Conservation (phyloP, 345 rosid species). For the Melaleuca alternifolia region DNA sequence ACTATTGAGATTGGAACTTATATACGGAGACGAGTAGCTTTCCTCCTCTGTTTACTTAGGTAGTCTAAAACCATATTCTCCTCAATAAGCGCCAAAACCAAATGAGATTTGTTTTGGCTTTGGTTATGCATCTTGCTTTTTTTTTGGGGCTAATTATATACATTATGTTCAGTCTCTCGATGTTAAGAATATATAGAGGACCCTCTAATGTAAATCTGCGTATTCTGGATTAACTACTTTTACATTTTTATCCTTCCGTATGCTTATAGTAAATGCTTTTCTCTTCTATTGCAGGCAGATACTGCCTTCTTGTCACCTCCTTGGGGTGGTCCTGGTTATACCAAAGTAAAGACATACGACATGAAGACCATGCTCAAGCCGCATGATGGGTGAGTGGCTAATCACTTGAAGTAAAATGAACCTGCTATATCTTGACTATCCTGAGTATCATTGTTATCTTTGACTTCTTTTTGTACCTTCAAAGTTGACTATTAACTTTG, state of each 20-base stretch:
- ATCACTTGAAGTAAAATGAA: not conserved
- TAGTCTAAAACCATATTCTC: not conserved
- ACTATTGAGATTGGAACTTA: not conserved
- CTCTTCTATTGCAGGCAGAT: conserved; percentile 46
- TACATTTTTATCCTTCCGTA: not conserved
- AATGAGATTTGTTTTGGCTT: not conserved
- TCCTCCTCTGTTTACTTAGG: not conserved
- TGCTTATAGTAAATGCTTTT: not conserved
- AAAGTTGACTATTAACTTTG: not conserved
- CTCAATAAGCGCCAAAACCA: not conserved
- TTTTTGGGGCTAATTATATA: not conserved
- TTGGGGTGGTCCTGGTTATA: conserved; percentile 94
- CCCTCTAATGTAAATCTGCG: not conserved
- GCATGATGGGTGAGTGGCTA: conserved; percentile 52
- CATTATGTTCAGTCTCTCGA: not conserved
- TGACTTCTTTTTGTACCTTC: not conserved
- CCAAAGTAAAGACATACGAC: conserved; percentile 50
- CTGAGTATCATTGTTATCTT: not conserved
- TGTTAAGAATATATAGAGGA: not conserved
- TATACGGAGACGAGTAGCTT: not conserved
- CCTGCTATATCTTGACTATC: not conserved
- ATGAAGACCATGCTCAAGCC: conserved; percentile 83
- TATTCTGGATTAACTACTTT: not conserved
- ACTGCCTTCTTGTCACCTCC: conserved; percentile 89
- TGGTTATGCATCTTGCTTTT: not conserved